Evolutionary conservation across 2,329 filamentous ascomycete species (phyloP).

Genomic region (Talaromyces albobiverticillius): DNA sequence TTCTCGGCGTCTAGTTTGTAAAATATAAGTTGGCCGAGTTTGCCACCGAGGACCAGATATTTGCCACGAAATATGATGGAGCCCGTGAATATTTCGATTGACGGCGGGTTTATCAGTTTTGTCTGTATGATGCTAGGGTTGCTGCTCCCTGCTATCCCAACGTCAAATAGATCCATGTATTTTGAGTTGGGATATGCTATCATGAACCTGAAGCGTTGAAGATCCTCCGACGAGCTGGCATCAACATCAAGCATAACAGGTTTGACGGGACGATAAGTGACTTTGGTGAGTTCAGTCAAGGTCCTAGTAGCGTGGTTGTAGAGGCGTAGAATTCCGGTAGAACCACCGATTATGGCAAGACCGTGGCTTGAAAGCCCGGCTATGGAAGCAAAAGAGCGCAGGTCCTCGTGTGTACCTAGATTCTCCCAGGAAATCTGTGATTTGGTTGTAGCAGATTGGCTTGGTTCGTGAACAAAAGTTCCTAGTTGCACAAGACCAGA

Average conservation of each 20-base stretch:
- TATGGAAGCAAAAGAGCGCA: constrained; percentile 30
- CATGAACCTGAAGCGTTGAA: constrained; percentile 24
- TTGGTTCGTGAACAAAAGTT: constrained; percentile 4
- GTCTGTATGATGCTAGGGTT: constrained; percentile 9
- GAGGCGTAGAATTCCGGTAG: constrained; percentile 30
- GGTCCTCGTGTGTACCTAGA: constrained; percentile 24
- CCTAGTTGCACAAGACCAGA: constrained; percentile 33
- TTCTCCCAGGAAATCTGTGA: constrained; percentile 25
- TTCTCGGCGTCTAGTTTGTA: constrained; percentile 33
- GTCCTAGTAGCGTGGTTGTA: constrained; percentile 32
- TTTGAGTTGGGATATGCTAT: constrained; percentile 24
- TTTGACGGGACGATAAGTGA: constrained; percentile 27
- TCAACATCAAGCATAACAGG: constrained; percentile 24
- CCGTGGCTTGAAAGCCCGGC: constrained; percentile 26
- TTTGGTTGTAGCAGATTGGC: constrained; percentile 1
- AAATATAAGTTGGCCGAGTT: constrained; percentile 53
- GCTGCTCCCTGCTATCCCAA: constrained; percentile 17
- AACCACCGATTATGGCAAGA: constrained; percentile 34
- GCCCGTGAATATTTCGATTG: constrained; percentile 54
- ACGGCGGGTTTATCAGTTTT: constrained; percentile 34
- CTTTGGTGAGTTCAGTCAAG: constrained; percentile 25
- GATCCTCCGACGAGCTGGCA: background rate
- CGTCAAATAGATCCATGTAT: constrained; percentile 28
- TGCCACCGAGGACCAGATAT: constrained; percentile 54
- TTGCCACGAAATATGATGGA: constrained; percentile 29